Base-by-base conservation (phyloP, 108 stramenopile species). In the Craspedostauros australis region DNA sequence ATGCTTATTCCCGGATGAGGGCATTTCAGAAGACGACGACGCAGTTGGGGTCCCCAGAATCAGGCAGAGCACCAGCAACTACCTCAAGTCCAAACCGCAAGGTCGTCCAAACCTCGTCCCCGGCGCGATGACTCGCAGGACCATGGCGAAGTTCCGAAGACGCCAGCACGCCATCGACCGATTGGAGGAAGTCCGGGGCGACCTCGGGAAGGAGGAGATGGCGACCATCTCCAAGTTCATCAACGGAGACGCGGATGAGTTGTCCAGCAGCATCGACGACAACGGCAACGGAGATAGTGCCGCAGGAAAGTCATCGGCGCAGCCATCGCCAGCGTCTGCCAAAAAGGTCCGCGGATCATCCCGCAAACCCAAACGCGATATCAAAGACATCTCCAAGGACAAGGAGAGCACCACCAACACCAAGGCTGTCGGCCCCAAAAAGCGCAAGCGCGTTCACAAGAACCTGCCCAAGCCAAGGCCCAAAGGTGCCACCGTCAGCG, bases 71-170 rank as follows among this genome's bases (percentile, higher is more conserved):
- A 42, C 15, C 20, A 0, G 42, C 30, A 22, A 32, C 37, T 12
- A 11, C 38, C 8, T n/a, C 42, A 43, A 43, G 12, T 44, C 43
- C 18, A 59, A 15, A 42, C 76, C 76, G 1, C 46, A 52, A 14
- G 76, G 76, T 16, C 61, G 76, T 20, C 76, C 76, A 7, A 64
- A 72, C 7, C 46, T 31, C 23, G 76, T 78, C 23, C 71, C 76
- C 4, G 76, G 76, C 19, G 76, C 76, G 2, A 78, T 78, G 76
- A 76, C 54, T 8, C 59, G 44, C 31, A 60, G 65, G 16, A 76
- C 64, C 11, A 57, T 76, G 56, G 16, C 56, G 8, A 56, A 48
- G 18, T 70, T 54, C 33, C 56, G 57, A n/a, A 46, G 62, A 45
- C 57, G 52, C 33, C n/a, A n/a, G n/a, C n/a, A n/a, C 7, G 34